Conservation (phyloP, 108 stramenopile genomes). For the Cyclotella choctawhatcheeana region DNA sequence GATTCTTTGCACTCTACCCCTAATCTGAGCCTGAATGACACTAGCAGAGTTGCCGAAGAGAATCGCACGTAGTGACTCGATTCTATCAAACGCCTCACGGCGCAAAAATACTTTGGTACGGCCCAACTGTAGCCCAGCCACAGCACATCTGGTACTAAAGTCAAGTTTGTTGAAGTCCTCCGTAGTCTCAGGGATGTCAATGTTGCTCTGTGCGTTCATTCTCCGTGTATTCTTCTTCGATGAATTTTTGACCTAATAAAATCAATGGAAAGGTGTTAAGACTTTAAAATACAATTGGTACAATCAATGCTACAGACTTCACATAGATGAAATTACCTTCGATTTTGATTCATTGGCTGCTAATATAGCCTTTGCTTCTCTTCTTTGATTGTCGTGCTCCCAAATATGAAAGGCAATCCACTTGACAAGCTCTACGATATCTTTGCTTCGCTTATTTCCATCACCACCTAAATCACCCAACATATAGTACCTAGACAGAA, state of each 20-base stretch:
- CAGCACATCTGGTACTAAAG: conserved; percentile 53
- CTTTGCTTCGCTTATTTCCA: conserved; percentile 44
- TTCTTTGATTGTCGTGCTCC: conserved; percentile 41
- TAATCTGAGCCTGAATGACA: conserved; percentile 54
- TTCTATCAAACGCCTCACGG: conserved; percentile 57
- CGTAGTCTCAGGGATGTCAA: conserved; percentile 45
- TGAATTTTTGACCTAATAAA: background rate
- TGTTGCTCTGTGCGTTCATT: conserved; percentile 49
- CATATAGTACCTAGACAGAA: conserved; percentile 49
- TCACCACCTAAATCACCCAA: conserved; percentile 45
- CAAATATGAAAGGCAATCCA: conserved; percentile 41
- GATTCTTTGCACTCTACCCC: conserved; percentile 37
- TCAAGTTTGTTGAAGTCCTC: conserved; percentile 44
- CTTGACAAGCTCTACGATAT: conserved; percentile 40
- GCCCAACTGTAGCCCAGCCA: conserved; percentile 60
- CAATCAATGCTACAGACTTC: too few relatives aligned
- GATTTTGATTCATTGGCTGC: conserved; percentile 15
- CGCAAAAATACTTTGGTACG: conserved; percentile 67
- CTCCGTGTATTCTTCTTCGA: conserved; percentile 38
- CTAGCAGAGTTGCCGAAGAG: conserved; percentile 48
- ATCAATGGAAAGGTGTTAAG: background rate
- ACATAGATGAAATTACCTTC: conserved; percentile 10
- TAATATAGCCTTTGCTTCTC: conserved; percentile 29
- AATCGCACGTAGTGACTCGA: conserved; percentile 49
- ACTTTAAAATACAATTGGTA: too few relatives aligned